Base-by-base conservation (phyloP, 2,329 filamentous ascomycete species). In the Penicillium hordei region DNA sequence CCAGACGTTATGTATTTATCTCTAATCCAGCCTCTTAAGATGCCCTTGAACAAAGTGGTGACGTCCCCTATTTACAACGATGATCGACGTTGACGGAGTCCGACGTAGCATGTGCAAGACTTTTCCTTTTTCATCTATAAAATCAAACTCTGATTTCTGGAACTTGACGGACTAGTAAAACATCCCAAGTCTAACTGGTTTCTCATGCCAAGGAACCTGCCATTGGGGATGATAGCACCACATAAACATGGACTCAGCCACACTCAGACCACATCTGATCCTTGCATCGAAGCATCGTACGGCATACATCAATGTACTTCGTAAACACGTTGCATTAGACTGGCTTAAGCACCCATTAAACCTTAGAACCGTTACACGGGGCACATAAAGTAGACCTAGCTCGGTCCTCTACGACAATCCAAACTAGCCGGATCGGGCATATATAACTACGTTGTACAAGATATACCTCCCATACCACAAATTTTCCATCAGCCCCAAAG, bases 221-320 rank as follows among this genome's bases (percentile, higher is more conserved):
- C 15, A 27, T 43, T 21, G 5, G 21, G 23, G 27, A 34, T 48
- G 25, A 34, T 19, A 49, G 33, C 25, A 27, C 33, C 46, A 42
- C 45, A 48, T 31, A 23, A 42, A 21, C 45, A 48, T 19, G n/a
- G 31, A 21, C 50, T 45, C 39, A 17, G 50, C 50, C 50, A 52
- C 50, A 27, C 50, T 36, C 29, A 45, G 17, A 33, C 49, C 38
- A 49, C 19, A 27, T 21, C 7, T 31, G 19, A 45, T 52, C 48
- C 48, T 51, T 51, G 50, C 40, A 34, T 29, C 19, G 9, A 10
- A 33, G 33, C 29, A 51, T 36, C 17, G 19, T 46, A 52, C 36
- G 19, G 38, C 25, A n/a, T 25, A 48, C 5, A 9, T 29, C 10
- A 19, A 21, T 19, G 25, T 48, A 25, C 17, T 13, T 4, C 15